phyloP scores from a whole-genome alignment of 1,139 yeast species.

The Yamadazyma mexicana region DNA sequence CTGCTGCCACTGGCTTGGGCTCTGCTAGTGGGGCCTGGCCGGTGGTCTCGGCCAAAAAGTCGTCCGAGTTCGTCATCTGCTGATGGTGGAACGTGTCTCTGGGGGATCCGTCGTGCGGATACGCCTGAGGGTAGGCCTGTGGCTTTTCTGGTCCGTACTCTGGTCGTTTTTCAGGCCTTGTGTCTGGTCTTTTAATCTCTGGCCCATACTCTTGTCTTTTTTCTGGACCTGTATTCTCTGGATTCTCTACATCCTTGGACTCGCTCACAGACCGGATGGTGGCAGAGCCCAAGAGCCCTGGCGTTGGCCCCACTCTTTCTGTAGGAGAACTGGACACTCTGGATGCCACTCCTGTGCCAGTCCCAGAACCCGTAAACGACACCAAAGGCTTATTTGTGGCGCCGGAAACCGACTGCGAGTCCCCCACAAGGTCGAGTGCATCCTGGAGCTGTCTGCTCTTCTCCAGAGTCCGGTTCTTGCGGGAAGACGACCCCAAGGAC shows the following conservation, averaged over 20 bases:
- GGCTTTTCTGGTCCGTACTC: too few relatives aligned
- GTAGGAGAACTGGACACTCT: neutral
- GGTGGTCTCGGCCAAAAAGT: too few relatives aligned
- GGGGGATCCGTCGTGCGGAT: too few relatives aligned
- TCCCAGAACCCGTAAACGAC: neutral
- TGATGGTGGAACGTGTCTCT: neutral
- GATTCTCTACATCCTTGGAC: too few relatives aligned
- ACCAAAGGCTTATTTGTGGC: too few relatives aligned
- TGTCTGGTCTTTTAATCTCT: too few relatives aligned
- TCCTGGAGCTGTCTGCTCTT: constrained; percentile 12
- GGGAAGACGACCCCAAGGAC: neutral
- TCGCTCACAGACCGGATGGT: too few relatives aligned
- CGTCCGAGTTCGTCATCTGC: neutral
- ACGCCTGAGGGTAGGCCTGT: too few relatives aligned
- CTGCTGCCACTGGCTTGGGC: neutral
- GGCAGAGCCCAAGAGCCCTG: too few relatives aligned
- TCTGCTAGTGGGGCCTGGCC: neutral
- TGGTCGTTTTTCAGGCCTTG: neutral
- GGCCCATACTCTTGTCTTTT: neutral
- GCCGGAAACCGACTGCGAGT: too few relatives aligned
- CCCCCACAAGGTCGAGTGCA: constrained; percentile 7
- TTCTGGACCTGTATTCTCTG: too few relatives aligned
- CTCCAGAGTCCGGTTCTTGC: constrained; percentile 4
- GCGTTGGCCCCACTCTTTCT: neutral
- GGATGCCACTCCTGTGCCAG: neutral